These are phyloP conservation scores for Diaporthe longicolla DNA, from an alignment of 2,329 filamentous ascomycete genomes.

Conservation along the genomic window DNA sequence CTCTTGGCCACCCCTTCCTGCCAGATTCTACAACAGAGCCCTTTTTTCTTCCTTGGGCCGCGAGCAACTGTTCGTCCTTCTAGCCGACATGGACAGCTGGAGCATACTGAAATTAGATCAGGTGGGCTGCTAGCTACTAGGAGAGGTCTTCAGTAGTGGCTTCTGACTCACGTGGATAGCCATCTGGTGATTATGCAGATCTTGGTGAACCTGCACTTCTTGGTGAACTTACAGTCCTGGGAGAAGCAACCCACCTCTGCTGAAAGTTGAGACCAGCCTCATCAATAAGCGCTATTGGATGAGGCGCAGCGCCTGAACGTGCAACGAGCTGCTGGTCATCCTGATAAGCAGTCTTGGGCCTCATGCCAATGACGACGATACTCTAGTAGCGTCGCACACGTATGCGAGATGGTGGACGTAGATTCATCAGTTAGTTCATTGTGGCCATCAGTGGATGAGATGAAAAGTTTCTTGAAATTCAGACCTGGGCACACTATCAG, in stretches of 20 bases:
- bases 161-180: neutral
- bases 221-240: neutral
- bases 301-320: neutral
- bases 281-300: neutral
- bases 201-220: too few species aligned
- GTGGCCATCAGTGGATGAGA: neutral
- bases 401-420: neutral
- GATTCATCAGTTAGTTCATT: neutral
- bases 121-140: neutral
- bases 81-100: neutral
- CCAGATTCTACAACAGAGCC: neutral
- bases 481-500: neutral
- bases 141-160: neutral
- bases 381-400: neutral
- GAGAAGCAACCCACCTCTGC: neutral
- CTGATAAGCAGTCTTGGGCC: neutral
- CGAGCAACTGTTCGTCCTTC: neutral
- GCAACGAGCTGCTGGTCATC: neutral
- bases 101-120: neutral
- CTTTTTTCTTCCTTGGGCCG: neutral
- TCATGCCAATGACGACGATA: conserved; percentile 2
- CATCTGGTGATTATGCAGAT: neutral
- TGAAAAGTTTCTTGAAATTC: neutral
- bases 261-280: too few species aligned
- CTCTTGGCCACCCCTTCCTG: neutral